Percentiles rank a stretch among this genome's conserved stretches.
Evolutionary conservation across 2,329 filamentous ascomycete genomes (phyloP).

Genomic region (Intubia oerlemansii): DNA sequence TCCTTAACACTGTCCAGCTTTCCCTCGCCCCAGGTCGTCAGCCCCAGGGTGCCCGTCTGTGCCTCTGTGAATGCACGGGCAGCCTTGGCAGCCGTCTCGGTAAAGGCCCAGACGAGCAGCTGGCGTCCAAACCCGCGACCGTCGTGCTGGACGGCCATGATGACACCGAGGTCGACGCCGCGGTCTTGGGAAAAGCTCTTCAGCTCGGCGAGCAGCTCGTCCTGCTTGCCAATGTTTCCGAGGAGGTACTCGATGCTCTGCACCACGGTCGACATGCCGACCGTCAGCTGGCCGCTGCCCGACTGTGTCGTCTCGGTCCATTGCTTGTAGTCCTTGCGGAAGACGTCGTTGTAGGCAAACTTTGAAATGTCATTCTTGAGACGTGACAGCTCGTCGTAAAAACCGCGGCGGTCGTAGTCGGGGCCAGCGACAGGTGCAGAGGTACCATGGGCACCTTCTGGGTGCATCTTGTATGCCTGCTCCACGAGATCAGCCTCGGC

Average conservation of each 20-base stretch:
- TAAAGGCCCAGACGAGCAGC: constrained; percentile 43
- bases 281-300: constrained; percentile 21
- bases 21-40: constrained; percentile 32
- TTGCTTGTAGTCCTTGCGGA: constrained; percentile 71
- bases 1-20: constrained; percentile 17
- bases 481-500: constrained; percentile 28
- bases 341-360: constrained; percentile 41
- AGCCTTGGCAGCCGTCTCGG: constrained; percentile 23
- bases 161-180: constrained; percentile 35
- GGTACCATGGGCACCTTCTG: too few species aligned
- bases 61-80: too few species aligned
- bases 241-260: constrained; percentile 39
- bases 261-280: constrained; percentile 49
- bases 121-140: constrained; percentile 36
- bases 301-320: constrained; percentile 28
- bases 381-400: constrained; percentile 34
- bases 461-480: constrained; percentile 9
- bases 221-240: constrained; percentile 24
- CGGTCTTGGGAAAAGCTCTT: constrained; percentile 31
- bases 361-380: constrained; percentile 47
- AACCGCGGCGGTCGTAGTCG: constrained; percentile 29
- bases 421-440: too few species aligned
- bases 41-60: too few species aligned
- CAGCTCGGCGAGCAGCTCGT: constrained; percentile 25
- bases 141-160: constrained; percentile 45